These are phyloP conservation scores for Psidium guajava DNA, from an alignment of 345 rosid genomes.

Conservation along the genomic window DNA sequence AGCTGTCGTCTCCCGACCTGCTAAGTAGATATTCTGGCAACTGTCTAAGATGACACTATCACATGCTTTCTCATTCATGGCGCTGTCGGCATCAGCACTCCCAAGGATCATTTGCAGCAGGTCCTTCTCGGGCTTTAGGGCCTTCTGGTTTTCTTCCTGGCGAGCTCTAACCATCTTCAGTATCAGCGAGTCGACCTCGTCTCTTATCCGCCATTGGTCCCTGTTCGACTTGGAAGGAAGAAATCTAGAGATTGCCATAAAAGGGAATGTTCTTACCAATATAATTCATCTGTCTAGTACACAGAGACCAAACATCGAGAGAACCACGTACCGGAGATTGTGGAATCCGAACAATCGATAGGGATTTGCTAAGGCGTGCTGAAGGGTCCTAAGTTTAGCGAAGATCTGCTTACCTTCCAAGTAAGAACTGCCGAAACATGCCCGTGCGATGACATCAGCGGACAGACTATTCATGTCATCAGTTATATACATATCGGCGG, in stretches of 20 bases:
- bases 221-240: constrained; percentile 6
- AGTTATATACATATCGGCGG: constrained; percentile 8
- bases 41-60: constrained; percentile 9
- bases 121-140: not conserved
- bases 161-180: constrained; percentile 7
- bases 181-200: constrained; percentile 9
- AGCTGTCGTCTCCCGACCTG: constrained; percentile 23
- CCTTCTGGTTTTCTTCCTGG: not conserved
- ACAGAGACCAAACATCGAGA: not conserved
- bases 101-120: constrained; percentile 14
- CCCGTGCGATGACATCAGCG: constrained; percentile 13
- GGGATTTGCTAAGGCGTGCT: constrained; percentile 9
- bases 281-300: not conserved
- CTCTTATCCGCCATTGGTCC: constrained; percentile 5
- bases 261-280: constrained; percentile 1
- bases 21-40: constrained; percentile 26
- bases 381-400: constrained; percentile 4
- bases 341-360: constrained; percentile 7
- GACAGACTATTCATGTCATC: constrained; percentile 12
- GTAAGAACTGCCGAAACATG: constrained; percentile 21
- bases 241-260: not conserved
- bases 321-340: not conserved
- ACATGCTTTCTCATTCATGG: not conserved
- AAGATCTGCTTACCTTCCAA: constrained; percentile 11
- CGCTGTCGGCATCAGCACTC: not conserved